Evolutionary conservation across 495 filamentous ascomycete genomes (phyloP), one percentile per base, ranked within the genome.

Genomic region (Tuber microsphaerosporum): DNA sequence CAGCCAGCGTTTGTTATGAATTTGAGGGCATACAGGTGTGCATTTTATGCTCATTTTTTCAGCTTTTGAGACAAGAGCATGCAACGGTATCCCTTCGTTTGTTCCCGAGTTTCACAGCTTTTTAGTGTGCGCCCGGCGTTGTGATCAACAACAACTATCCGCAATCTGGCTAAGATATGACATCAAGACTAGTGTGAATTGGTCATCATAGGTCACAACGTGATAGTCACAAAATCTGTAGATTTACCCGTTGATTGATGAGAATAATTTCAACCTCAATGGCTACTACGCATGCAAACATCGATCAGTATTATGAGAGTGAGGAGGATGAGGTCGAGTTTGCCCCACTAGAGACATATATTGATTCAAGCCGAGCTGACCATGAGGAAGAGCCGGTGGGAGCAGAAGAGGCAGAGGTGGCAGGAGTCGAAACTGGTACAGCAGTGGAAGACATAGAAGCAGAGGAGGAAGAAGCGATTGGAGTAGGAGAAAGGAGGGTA

Each of bases 401-500:
- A 79, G 42, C 72, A 79, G 8, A 75, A 77, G n/a, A 71, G 26
- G 19, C 51, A 73, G 31, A 65, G 75, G 43, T 73, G 68, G 19
- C 20, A 51, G n/a, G 65, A 70, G 1, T 39, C 76, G 39, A 45
- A 44, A 9, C 22, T 43, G 2, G 65, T 48, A 14, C 9, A 45
- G 12, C 42, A 61, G 20, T 37, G 37, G 0, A 34, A 76, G 20
- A 51, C 43, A 22, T 70, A 20, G 84, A 85, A 77, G 82, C 85
- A 39, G 83, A 84, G 37, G 82, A 81, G 41, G 77, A 84, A 39
- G 77, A 77, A 19, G 6, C 61, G 34, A 51, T 81, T 85, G 3
- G 79, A 75, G 51, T 75, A 75, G 42, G 51, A 76, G 8, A 73
- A 83, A 41, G 71, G 75, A 46, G 75, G 77, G 31, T 76, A 83